Percentiles rank a stretch among this genome's conserved stretches.
These are phyloP conservation scores for Rossbeevera mucosa DNA, from an alignment of 768 basidiomycete species.

Conservation along the genomic window DNA sequence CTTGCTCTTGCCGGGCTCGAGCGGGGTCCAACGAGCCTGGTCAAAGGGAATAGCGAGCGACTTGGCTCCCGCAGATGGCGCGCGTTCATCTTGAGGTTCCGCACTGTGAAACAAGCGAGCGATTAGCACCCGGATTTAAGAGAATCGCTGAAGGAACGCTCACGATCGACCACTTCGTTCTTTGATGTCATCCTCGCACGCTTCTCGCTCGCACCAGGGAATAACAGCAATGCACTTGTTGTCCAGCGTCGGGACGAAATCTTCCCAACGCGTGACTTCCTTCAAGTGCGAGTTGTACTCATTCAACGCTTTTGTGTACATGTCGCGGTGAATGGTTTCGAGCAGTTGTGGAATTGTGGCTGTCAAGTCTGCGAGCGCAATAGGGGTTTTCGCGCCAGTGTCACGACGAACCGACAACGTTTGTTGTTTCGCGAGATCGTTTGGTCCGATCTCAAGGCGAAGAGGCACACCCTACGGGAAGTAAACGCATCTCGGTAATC, in stretches of 20 bases:
- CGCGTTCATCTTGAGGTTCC: slow-evolving; percentile 88
- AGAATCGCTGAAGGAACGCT: slow-evolving; percentile 15
- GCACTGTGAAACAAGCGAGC: slow-evolving; percentile 41
- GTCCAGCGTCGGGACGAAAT: slow-evolving; percentile 89
- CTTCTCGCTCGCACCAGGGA: slow-evolving; percentile 93
- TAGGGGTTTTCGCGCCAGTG: slow-evolving; percentile 55
- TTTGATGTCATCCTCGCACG: slow-evolving; percentile 98
- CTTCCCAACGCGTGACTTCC: slow-evolving; percentile 81
- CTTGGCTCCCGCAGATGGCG: slow-evolving; percentile 96
- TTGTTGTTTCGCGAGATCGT: slow-evolving; percentile 80
- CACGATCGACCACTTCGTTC: slow-evolving; percentile 84
- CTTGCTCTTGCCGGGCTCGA: slow-evolving; percentile 80
- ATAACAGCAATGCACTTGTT: slow-evolving; percentile 81
- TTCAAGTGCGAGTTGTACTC: slow-evolving; percentile 68
- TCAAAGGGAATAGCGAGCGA: slow-evolving; percentile 96
- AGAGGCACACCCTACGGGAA: slow-evolving; percentile 81
- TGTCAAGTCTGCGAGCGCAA: slow-evolving; percentile 47
- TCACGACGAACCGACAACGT: slow-evolving; percentile 82
- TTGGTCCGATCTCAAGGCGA: slow-evolving; percentile 94
- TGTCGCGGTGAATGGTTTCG: slow-evolving; percentile 81
- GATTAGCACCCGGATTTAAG: neutral
- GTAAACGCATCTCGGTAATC: neutral
- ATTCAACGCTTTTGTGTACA: slow-evolving; percentile 76
- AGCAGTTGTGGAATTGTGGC: slow-evolving; percentile 60
- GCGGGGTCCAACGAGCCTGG: slow-evolving; percentile 74